Evolutionary conservation across 306 rosid genomes (phyloP), one percentile per base, ranked within the genome.

Genomic region (Dryas drummondii): DNA sequence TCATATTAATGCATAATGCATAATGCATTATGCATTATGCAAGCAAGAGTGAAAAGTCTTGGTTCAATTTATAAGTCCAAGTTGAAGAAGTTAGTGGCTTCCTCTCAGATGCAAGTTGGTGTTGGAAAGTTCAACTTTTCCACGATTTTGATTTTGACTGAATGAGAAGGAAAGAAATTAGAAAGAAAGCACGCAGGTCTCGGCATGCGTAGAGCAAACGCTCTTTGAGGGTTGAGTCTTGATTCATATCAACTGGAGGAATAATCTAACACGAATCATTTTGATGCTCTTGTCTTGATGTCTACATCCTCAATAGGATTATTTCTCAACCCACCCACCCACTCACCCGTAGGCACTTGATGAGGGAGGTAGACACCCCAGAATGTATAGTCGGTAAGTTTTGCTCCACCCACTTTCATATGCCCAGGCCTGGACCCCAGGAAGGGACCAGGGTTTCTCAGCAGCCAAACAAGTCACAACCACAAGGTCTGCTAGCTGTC

Each of bases 121-220:
- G 37, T 32, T 32, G 37, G 37, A 32, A 32, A 32, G 37, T 32
- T 32, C 37, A 32, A 32, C 37, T 32, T 32, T 32, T 32, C 37
- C 37, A 32, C 37, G 37, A 32, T 32, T 32, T 32, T 32, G 37
- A 32, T 32, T 32, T 32, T 65, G 70, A 44, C 52, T 17, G 52
- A 4, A 45, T 32, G 37, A 32, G 37, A 32, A 32, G 52, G 45
- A 44, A 65, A 17, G 32, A 44, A 51, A 65, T 65, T 16, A n/a
- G 58, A 19, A 65, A 4, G 37, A 45, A 17, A 12, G 52, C 40
- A n/a, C 53, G 0, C 37, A 32, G 7, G 53, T 3, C 2, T 1
- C 2, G 3, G 40, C 22, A 40, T 51, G 73, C 60, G 73, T 68
- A 56, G 51, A 32, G 32, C 47, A 37, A 68, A 68, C 73, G 60